phyloP scores from a whole-genome alignment of 2,329 filamentous ascomycete species.

The Xylaria hypoxylon region DNA sequence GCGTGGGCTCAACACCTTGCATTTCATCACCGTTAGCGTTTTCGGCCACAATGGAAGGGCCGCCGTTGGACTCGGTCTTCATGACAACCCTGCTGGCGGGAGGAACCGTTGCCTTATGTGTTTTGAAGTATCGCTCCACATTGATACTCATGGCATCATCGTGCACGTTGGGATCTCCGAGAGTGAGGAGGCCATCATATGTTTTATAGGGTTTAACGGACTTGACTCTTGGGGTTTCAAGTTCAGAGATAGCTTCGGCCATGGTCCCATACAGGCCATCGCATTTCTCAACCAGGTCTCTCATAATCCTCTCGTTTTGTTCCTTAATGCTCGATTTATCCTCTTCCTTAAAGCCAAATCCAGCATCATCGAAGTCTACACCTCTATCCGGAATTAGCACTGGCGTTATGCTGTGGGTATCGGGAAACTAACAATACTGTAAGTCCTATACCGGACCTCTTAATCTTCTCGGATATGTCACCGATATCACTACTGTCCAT shows the following conservation, averaged over 20 bases:
- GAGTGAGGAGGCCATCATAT: slow-evolving; percentile 81
- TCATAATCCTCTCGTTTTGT: slow-evolving; percentile 79
- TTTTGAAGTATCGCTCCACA: slow-evolving; percentile 91
- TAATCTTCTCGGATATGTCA: slow-evolving; percentile 78
- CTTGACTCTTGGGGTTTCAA: slow-evolving; percentile 83
- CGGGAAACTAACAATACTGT: slow-evolving; percentile 74
- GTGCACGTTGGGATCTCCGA: slow-evolving; percentile 81
- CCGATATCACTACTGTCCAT: slow-evolving; percentile 79
- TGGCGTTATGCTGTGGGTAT: neutral
- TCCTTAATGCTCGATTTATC: slow-evolving; percentile 79
- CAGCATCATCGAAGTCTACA: slow-evolving; percentile 91
- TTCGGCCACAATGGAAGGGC: slow-evolving; percentile 62
- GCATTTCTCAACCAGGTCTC: slow-evolving; percentile 73
- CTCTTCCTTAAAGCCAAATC: slow-evolving; percentile 93
- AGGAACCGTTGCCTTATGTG: slow-evolving; percentile 78
- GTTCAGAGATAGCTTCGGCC: slow-evolving; percentile 83
- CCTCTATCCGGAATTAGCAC: slow-evolving; percentile 65
- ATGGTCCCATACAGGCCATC: slow-evolving; percentile 84
- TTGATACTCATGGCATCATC: slow-evolving; percentile 82
- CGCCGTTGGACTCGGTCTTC: slow-evolving; percentile 59
- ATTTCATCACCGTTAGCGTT: slow-evolving; percentile 61
- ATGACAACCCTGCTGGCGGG: slow-evolving; percentile 81
- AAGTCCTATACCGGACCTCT: slow-evolving; percentile 80
- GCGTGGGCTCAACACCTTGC: slow-evolving; percentile 60
- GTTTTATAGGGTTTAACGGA: slow-evolving; percentile 77